These are phyloP conservation scores for Tilletia setariae DNA, from an alignment of 1,284 basidiomycete species.

Conservation along the genomic window DNA sequence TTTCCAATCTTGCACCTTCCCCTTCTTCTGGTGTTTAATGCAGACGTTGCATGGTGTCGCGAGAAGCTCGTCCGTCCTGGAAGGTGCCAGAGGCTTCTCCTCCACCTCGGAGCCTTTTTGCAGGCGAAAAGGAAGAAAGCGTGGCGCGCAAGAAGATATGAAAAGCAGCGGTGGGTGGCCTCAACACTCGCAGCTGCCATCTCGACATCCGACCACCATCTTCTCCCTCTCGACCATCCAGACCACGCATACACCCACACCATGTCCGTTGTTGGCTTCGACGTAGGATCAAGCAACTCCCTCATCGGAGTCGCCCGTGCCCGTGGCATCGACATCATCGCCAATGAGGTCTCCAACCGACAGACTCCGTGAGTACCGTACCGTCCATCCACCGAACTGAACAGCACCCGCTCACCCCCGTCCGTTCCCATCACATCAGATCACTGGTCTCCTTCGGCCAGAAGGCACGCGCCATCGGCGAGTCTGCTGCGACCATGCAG, in stretches of 20 bases:
- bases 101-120: too few species aligned
- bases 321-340: constrained; percentile 51
- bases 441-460: constrained; percentile 53
- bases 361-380: constrained; percentile 33
- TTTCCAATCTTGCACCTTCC: too few species aligned
- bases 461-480: constrained; percentile 52
- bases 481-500: constrained; percentile 51
- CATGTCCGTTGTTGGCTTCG: constrained; percentile 50
- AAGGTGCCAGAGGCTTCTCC: too few species aligned
- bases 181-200: too few species aligned
- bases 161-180: too few species aligned
- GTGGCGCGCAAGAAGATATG: too few species aligned
- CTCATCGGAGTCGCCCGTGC: constrained; percentile 52
- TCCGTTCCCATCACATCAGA: constrained; percentile 9
- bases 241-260: background rate
- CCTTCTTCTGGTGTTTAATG: too few species aligned
- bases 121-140: too few species aligned
- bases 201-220: too few species aligned
- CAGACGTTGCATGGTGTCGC: too few species aligned
- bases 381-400: background rate
- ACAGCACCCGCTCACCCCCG: background rate
- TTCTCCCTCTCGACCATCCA: too few species aligned
- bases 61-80: too few species aligned
- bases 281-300: constrained; percentile 49
- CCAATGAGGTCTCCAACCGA: constrained; percentile 53